These are phyloP conservation scores for Dryas alaskensis DNA, from an alignment of 306 rosid species.

Conservation along the genomic window DNA sequence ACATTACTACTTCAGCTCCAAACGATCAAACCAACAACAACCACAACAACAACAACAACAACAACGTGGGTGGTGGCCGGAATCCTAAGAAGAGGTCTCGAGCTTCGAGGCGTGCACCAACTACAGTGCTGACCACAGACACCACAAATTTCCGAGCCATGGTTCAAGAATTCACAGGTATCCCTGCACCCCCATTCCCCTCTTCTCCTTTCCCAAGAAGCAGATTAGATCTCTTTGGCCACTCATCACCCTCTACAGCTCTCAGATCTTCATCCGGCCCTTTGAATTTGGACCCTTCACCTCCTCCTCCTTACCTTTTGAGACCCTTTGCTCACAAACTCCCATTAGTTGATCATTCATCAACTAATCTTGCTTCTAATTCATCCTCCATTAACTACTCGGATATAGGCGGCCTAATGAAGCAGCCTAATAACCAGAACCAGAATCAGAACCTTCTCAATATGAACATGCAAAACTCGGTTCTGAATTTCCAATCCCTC, in stretches of 20 bases:
- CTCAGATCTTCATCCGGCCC: neutral
- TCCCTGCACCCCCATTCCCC: conserved; percentile 86
- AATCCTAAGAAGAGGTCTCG: conserved; percentile 89
- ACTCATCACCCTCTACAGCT: conserved; percentile 19
- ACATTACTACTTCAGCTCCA: conserved; percentile 19
- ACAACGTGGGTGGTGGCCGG: conserved; percentile 34
- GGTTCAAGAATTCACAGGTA: conserved; percentile 99
- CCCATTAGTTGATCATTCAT: conserved; percentile 24
- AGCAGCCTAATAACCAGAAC: too few species aligned
- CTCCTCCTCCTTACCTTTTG: conserved; percentile 52
- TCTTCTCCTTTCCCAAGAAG: conserved; percentile 61
- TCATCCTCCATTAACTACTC: neutral
- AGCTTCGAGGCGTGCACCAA: conserved; percentile 95
- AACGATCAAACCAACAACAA: conserved; percentile 27
- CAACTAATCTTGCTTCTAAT: neutral
- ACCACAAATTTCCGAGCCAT: conserved; percentile 94
- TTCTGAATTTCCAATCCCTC: conserved; percentile 54
- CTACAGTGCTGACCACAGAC: conserved; percentile 86
- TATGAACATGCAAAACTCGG: conserved; percentile 41
- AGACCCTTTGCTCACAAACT: conserved; percentile 77
- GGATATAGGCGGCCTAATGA: too few species aligned
- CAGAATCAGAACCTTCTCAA: conserved; percentile 26
- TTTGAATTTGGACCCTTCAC: conserved; percentile 36
- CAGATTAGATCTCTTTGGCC: conserved; percentile 66
- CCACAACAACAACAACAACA: neutral